Percentiles rank a stretch among this genome's conserved stretches.
Evolutionary conservation across 768 basidiomycete genomes (phyloP).

Genomic region (Pleurotus ostreatus): DNA sequence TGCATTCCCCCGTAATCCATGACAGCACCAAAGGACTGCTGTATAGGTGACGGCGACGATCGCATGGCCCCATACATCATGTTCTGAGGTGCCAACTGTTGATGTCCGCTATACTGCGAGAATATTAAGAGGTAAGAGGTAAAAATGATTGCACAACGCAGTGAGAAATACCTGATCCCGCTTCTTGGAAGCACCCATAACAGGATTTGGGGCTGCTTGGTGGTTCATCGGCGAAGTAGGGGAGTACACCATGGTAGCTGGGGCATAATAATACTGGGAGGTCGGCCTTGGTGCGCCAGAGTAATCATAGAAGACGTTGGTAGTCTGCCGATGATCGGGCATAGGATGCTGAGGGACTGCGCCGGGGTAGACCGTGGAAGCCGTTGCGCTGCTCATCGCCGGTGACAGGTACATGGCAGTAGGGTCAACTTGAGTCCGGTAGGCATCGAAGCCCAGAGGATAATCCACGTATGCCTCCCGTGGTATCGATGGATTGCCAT

Average conservation of each 20-base stretch:
- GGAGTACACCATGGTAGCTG: constrained; percentile 54
- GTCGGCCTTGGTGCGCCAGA: constrained; percentile 38
- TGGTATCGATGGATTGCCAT: constrained; percentile 38
- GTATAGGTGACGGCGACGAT: constrained; percentile 38
- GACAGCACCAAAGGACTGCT: constrained; percentile 37
- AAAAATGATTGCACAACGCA: constrained; percentile 9
- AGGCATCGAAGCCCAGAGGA: constrained; percentile 49
- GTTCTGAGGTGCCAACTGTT: constrained; percentile 38
- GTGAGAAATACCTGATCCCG: constrained; percentile 47
- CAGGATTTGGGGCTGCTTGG: constrained; percentile 41
- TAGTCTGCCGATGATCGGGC: constrained; percentile 39
- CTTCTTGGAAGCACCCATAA: constrained; percentile 50
- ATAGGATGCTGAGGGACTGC: constrained; percentile 38
- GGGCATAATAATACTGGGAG: constrained; percentile 59
- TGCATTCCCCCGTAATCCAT: constrained; percentile 45
- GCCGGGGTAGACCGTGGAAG: constrained; percentile 46
- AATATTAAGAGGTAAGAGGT: neutral
- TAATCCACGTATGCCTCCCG: constrained; percentile 53
- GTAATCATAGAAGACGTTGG: constrained; percentile 61
- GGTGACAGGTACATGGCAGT: constrained; percentile 44
- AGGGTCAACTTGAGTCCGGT: constrained; percentile 37
- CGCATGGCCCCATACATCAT: constrained; percentile 38
- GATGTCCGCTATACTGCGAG: constrained; percentile 41
- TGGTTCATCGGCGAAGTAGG: constrained; percentile 43
- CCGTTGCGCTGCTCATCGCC: constrained; percentile 34